Conservation (phyloP, 2,329 filamentous ascomycete species). For the Fonsecaea erecta region DNA sequence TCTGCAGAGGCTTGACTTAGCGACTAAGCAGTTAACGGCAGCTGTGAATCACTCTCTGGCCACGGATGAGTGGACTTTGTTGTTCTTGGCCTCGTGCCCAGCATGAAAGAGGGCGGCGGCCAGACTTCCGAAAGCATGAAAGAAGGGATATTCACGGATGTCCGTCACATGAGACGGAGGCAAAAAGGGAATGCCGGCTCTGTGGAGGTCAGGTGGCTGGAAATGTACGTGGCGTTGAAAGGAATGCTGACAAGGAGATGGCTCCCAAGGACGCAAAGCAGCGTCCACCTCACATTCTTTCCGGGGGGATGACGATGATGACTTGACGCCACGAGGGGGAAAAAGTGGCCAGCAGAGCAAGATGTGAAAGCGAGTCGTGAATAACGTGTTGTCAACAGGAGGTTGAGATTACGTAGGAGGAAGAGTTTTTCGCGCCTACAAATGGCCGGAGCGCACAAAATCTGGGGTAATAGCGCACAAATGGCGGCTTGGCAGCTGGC, state of each 20-base stretch:
- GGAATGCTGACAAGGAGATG: slow-evolving; percentile 1
- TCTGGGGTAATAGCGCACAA: slow-evolving; percentile 6
- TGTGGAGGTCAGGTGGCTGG: neutral
- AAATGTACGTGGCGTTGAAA: neutral
- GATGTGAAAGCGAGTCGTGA: neutral
- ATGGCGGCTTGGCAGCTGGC: neutral
- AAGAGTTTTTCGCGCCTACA: slow-evolving; percentile 2
- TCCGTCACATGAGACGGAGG: neutral
- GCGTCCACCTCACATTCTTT: no score
- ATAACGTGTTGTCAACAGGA: slow-evolving; percentile 29
- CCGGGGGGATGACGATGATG: neutral
- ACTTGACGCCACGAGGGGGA: slow-evolving; percentile 13
- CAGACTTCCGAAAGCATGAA: neutral
- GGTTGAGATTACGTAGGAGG: slow-evolving; percentile 30
- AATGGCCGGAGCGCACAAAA: slow-evolving; percentile 19
- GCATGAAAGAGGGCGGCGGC: neutral
- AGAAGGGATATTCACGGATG: slow-evolving; percentile 11
- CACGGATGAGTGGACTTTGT: slow-evolving; percentile 13
- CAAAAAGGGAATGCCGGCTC: neutral
- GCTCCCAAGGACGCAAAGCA: neutral
- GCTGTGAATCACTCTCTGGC: slow-evolving; percentile 27
- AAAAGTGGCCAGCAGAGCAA: neutral
- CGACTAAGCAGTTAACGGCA: slow-evolving; percentile 36
- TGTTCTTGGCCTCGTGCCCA: neutral
- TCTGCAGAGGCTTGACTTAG: slow-evolving; percentile 22